Conservation (phyloP, 2,329 filamentous ascomycete genomes). For the Aspergillus aculeatus region DNA sequence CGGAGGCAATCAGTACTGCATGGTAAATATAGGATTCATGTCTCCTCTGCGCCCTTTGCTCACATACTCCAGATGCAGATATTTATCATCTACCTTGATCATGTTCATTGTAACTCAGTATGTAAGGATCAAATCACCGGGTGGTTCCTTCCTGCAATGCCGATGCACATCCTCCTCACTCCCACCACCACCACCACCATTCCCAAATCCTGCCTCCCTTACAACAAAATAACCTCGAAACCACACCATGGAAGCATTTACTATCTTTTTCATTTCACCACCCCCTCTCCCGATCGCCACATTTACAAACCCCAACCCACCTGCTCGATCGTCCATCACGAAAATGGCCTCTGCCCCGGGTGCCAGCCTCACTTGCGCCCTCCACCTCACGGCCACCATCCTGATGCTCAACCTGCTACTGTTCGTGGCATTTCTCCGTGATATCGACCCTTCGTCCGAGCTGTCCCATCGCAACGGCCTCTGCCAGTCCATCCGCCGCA, state of each 20-base stretch:
- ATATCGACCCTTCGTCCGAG: constrained; percentile 13
- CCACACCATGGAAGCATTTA: constrained; percentile 1
- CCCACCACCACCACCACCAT: neutral
- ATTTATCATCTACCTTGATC: too few relatives aligned
- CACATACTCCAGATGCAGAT: too few relatives aligned
- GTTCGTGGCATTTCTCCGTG: constrained; percentile 17
- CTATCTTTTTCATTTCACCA: neutral
- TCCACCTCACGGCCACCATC: constrained; percentile 23
- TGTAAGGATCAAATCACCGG: neutral
- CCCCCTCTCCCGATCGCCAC: neutral
- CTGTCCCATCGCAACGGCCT: constrained; percentile 15
- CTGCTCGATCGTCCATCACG: neutral
- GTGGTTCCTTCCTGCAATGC: neutral
- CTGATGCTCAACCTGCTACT: constrained; percentile 28
- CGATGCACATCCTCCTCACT: neutral
- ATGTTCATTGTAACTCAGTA: neutral
- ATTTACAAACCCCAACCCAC: neutral
- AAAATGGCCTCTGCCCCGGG: neutral
- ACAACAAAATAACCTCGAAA: neutral
- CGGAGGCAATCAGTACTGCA: neutral
- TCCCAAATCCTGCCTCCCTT: neutral
- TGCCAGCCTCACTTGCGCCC: constrained; percentile 11
- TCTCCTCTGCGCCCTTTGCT: too few relatives aligned
- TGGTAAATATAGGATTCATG: too few relatives aligned
- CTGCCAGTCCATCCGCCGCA: constrained; percentile 18